phyloP scores from a whole-genome alignment of 176 grass and related monocot species.

The Neostapfia colusana region DNA sequence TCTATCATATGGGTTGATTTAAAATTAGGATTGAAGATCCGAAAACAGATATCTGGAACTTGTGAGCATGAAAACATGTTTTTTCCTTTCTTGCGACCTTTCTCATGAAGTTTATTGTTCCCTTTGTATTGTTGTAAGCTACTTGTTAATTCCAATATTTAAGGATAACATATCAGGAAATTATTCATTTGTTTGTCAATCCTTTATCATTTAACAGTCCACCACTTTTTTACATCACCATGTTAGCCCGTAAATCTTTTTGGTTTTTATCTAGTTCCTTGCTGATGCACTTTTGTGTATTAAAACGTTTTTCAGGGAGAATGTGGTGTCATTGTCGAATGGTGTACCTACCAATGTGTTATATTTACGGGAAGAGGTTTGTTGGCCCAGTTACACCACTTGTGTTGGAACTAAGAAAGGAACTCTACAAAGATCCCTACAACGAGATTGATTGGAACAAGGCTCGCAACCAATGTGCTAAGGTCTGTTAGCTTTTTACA shows the following conservation, averaged over 20 bases:
- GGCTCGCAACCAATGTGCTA: constrained; percentile 91
- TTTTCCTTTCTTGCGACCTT: neutral
- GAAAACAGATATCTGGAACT: neutral
- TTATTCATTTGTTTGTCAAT: neutral
- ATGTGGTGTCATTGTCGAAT: constrained; percentile 99
- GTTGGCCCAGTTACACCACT: constrained; percentile 63
- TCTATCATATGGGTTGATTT: neutral
- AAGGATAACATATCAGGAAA: neutral
- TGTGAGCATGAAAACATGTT: neutral
- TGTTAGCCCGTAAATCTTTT: neutral
- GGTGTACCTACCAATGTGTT: constrained; percentile 97
- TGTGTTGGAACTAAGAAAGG: constrained; percentile 71
- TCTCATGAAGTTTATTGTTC: neutral
- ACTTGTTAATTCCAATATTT: neutral
- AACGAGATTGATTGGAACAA: constrained; percentile 76
- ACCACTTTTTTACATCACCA: neutral
- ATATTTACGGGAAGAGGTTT: constrained; percentile 96
- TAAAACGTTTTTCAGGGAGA: constrained; percentile 48
- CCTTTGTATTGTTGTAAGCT: neutral
- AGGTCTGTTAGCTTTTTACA: constrained; percentile 55
- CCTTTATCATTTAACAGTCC: neutral
- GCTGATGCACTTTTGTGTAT: neutral
- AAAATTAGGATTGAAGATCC: neutral
- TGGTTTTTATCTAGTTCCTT: constrained; percentile 18
- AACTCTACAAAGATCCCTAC: constrained; percentile 67